A percentile compares a stretch with the other conserved stretches of the same genome.
These are phyloP conservation scores for Gossypium stocksii DNA, from an alignment of 345 rosid species.

Conservation along the genomic window DNA sequence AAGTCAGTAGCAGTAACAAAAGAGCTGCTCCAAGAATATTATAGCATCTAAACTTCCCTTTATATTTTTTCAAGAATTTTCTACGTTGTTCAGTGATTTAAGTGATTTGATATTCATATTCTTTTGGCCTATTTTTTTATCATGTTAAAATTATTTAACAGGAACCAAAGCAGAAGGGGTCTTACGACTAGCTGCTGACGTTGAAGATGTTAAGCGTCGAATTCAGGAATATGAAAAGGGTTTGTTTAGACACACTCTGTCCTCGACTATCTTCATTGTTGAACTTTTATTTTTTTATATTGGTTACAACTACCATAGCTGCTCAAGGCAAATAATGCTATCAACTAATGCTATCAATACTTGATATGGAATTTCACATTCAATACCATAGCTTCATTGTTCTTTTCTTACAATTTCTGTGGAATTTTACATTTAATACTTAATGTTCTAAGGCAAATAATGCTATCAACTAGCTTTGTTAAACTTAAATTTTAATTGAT, in stretches of 20 bases:
- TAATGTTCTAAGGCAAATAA: neutral
- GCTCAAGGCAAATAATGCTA: too few relatives aligned
- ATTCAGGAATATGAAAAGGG: constrained; percentile 92
- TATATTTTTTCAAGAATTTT: neutral
- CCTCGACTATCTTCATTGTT: neutral
- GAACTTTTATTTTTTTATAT: neutral
- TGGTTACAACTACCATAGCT: neutral
- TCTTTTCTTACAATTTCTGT: constrained; percentile 1
- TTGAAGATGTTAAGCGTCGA: constrained; percentile 85
- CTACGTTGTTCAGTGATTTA: neutral
- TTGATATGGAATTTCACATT: too few relatives aligned
- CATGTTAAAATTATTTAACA: constrained; percentile 31
- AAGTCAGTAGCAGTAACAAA: neutral
- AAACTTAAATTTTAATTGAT: constrained; percentile 5
- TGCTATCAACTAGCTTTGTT: neutral
- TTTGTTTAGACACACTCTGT: constrained; percentile 30
- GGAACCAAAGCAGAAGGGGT: constrained; percentile 89
- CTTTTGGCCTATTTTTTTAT: constrained; percentile 22
- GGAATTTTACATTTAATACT: neutral
- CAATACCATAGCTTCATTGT: too few relatives aligned
- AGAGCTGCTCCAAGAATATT: neutral
- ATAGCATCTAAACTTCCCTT: neutral
- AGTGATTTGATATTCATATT: neutral
- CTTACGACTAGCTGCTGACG: constrained; percentile 97
- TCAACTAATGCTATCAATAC: too few relatives aligned